These are phyloP conservation scores for Acarospora socialis DNA, from an alignment of 2,329 filamentous ascomycete genomes.

Conservation along the genomic window DNA sequence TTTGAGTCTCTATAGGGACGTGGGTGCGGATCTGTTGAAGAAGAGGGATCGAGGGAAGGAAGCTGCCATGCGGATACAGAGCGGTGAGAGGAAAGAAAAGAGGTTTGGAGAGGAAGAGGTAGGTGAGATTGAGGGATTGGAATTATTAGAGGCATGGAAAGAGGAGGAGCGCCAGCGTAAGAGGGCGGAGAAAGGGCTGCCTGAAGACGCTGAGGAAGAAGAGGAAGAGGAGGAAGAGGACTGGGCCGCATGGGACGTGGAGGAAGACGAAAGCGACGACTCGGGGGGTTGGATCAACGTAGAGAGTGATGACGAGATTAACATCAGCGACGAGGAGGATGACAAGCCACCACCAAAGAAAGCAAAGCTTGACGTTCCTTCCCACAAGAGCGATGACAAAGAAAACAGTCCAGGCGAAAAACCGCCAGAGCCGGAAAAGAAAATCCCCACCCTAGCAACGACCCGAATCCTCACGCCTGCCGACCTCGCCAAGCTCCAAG, in stretches of 20 bases:
- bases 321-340: constrained; percentile 59
- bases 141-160: constrained; percentile 86
- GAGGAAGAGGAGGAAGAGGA: constrained; percentile 46
- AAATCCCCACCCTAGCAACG: constrained; percentile 61
- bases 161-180: constrained; percentile 70
- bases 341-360: constrained; percentile 56
- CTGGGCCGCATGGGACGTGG: constrained; percentile 46
- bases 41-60: constrained; percentile 86
- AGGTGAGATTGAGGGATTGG: constrained; percentile 81
- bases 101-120: constrained; percentile 69
- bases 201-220: constrained; percentile 44
- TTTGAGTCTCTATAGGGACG: constrained; percentile 78
- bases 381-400: constrained; percentile 28
- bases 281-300: constrained; percentile 92
- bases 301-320: constrained; percentile 62
- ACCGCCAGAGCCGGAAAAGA: constrained; percentile 17
- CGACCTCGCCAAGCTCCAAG: constrained; percentile 85
- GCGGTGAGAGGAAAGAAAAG: constrained; percentile 59
- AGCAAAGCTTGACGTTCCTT: constrained; percentile 34
- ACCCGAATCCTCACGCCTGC: constrained; percentile 90
- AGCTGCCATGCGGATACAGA: constrained; percentile 66
- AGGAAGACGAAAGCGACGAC: constrained; percentile 48
- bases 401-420: constrained; percentile 19
- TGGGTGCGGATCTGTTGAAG: constrained; percentile 75
- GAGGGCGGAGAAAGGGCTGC: constrained; percentile 52